Evolutionary conservation across 345 rosid genomes (phyloP), one percentile per base, ranked within the genome.

Genomic region (Camelina sativa): DNA sequence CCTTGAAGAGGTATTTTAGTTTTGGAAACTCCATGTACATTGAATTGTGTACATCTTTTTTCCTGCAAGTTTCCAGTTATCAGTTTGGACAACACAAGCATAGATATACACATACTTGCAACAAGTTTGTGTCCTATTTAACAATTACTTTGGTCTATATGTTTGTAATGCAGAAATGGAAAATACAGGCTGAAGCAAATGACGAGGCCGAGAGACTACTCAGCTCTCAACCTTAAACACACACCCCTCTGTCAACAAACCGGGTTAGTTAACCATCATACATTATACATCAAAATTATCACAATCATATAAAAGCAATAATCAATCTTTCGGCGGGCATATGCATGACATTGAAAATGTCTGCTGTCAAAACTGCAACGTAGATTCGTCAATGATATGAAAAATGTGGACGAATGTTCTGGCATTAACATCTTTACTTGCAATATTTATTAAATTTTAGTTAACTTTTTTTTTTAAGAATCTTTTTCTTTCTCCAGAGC

Each of bases 131-230:
- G 22, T 20, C 22, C 22, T 20, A 30, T 40, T 52, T 11, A 20
- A 60, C 37, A 38, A 38, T 28, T 40, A 5, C 13, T 17, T 50
- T 67, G 62, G 73, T 50, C 20, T 43, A 7, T 4, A 41, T 44
- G 54, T 37, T 56, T 66, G 59, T n/a, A 23, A 52, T 66, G 69
- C 87, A 95, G 97, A 87, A 84, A 79, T 95, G 99, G 97, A 90
- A 35, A 74, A 63, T 95, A 20, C 97, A 92, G 81, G 97, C 93
- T 37, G 97, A 92, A 82, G 99, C 97, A 54, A 95, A 90, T 23
- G 97, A 92, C 52, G 97, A 95, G 71, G 97, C 96, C 30, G 97
- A 92, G 77, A 89, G 96, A 82, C 90, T 92, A 46, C 87, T 95
- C 50, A 87, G 86, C 81, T 86, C 93, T 50, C 85, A 86, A 84